phyloP scores from a whole-genome alignment of 805 yeast genomes.

The Candida odintsovae region DNA sequence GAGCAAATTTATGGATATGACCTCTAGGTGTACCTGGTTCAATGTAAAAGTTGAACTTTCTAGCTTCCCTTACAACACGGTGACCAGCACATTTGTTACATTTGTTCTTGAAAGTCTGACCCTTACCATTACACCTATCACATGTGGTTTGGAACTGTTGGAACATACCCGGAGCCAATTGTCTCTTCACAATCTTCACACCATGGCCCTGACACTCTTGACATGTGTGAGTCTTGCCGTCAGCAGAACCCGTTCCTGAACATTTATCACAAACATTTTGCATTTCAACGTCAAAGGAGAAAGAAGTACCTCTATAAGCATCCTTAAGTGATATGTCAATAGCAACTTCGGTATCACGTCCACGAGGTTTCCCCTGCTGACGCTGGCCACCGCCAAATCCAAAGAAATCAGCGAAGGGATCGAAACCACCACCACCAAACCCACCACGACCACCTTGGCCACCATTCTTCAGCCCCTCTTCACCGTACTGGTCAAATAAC shows the following conservation, averaged over 20 bases:
- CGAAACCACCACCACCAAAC: constrained; percentile 41
- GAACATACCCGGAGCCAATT: constrained; percentile 85
- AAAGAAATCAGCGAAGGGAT: constrained; percentile 61
- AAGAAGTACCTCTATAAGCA: constrained; percentile 61
- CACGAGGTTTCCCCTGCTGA: constrained; percentile 41
- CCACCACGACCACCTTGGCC: constrained; percentile 40
- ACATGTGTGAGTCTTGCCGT: constrained; percentile 66
- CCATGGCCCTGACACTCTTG: constrained; percentile 73
- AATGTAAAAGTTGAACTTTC: constrained; percentile 56
- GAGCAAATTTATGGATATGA: constrained; percentile 50
- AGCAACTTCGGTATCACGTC: constrained; percentile 54
- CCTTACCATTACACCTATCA: constrained; percentile 75
- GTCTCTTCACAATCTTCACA: constrained; percentile 53
- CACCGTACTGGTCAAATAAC: constrained; percentile 73
- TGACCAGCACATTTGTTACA: constrained; percentile 71
- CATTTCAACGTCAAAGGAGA: constrained; percentile 59
- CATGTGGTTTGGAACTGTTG: constrained; percentile 80
- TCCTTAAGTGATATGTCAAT: constrained; percentile 56
- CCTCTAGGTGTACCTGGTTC: constrained; percentile 67
- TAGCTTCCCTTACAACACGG: constrained; percentile 50
- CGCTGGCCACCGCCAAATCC: constrained; percentile 32
- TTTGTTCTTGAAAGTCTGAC: constrained; percentile 54
- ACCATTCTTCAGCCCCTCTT: constrained; percentile 62
- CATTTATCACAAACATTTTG: constrained; percentile 74
- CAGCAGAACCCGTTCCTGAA: constrained; percentile 80